A percentile compares a stretch with the other conserved stretches of the same genome.
These are phyloP conservation scores for Mimosa bimucronata DNA, from an alignment of 306 rosid genomes.

Conservation along the genomic window DNA sequence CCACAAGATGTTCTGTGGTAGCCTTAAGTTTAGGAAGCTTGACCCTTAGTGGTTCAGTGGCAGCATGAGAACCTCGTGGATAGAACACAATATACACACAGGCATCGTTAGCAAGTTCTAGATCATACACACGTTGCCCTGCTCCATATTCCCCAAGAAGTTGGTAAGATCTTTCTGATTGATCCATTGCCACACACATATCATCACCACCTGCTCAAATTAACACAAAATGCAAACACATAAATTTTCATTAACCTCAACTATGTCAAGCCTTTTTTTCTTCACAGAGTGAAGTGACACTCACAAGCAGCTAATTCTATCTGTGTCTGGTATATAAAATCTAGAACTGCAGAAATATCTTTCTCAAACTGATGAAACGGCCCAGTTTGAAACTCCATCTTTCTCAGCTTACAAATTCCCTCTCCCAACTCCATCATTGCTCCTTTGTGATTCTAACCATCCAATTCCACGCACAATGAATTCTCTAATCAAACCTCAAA, in stretches of 20 bases:
- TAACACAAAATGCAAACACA: not conserved
- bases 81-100: conserved; percentile 57
- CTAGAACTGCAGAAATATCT: conserved; percentile 75
- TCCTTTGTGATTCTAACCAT: conserved; percentile 78
- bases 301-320: conserved; percentile 94
- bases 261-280: not conserved
- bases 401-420: conserved; percentile 79
- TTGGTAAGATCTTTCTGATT: conserved; percentile 84
- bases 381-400: conserved; percentile 74
- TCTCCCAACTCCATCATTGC: conserved; percentile 98
- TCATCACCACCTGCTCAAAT: conserved; percentile 69
- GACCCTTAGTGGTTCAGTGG: conserved; percentile 56
- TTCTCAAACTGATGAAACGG: conserved; percentile 77
- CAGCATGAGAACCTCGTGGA: conserved; percentile 49
- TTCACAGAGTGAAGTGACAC: conserved; percentile 45
- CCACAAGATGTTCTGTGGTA: conserved; percentile 43
- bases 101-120: conserved; percentile 27
- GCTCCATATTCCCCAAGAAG: conserved; percentile 88
- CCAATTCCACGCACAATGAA: not conserved
- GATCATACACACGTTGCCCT: conserved; percentile 73
- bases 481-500: conserved; percentile 20
- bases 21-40: conserved; percentile 87
- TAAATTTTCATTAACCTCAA: conserved; percentile 17
- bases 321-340: conserved; percentile 86
- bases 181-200: conserved; percentile 78